Base-by-base conservation (phyloP, 2,329 filamentous ascomycete genomes). In the Microdochium paspali region DNA sequence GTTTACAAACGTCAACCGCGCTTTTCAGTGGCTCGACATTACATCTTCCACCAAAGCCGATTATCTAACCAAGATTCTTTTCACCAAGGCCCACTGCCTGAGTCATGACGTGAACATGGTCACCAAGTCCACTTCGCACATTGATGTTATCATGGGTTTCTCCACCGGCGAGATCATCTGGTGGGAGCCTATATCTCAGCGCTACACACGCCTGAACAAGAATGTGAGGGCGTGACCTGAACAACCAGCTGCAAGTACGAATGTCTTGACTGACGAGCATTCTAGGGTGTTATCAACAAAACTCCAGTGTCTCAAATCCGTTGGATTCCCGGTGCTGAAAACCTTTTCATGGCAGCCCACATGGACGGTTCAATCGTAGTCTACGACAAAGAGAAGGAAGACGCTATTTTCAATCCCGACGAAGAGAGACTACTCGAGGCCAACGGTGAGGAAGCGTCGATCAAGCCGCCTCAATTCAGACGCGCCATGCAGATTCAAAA, bases 91-190 rank as follows among this genome's bases (percentile, higher is more conserved):
- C 1, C 90, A 98, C 63, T 91, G 90, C 59, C 72, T 97, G 40
- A 96, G 90, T 57, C 93, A 98, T 62, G 91, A 97, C 64, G 81
- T 95, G 39, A 97, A 98, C 61, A 70, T 79, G 40, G 62, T 87
- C 47, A 96, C 90, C 10, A 95, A 91, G 66, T 84, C 80, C 45
- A 62, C 77, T 3, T 81, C 77, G 4, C 91, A 97, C 60, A 76
- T 98, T 39, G 93, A 98, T 62, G 74, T 98, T 20, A 82, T 95
- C 49, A 87, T 98, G 82, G 93, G 93, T 1, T 97, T 95, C 60
- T 96, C 91, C 6, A 94, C 90, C 0, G 90, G 90, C 32, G 93
- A 98, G 64, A 90, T 98, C 44, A 91, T 98, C 52, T 98, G 93
- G 93, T 97, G 93, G 73, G 93, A 98, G 66, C 90, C 93, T 10